Base-by-base conservation (phyloP, 2,329 filamentous ascomycete species). In the Fusarium sterilihyphosum region DNA sequence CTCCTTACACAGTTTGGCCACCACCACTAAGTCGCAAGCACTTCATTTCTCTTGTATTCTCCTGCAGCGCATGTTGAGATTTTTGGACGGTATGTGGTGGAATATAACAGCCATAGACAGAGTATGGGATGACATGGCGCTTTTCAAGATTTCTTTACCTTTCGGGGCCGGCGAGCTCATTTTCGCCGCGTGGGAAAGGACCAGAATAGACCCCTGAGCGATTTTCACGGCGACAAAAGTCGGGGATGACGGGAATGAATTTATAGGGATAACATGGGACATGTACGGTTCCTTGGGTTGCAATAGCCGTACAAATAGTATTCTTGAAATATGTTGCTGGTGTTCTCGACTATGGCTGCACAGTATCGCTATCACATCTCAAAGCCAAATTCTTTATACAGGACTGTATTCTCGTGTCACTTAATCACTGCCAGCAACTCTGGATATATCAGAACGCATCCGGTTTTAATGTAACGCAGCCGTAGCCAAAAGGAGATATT, bases 1-100 rank as follows among this genome's bases (percentile, higher is more conserved):
- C 86, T 96, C 46, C 83, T 95, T 47, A 94, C 93, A 26, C 93
- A 95, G 77, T 89, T 95, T 74, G 93, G 93, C 6, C 93, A 95
- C 80, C 91, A 92, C 78, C 92, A 94, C 79, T 88, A 78, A 65
- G 38, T 49, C n/a, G 43, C 44, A 65, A 47, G 22, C 56, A 50
- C 41, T 44, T 50, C 46, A 58, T 54, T 65, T 33, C 59, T 67
- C 58, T 29, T 41, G 41, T 62, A 57, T 46, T 67, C 50, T 29
- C 49, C n/a, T 66, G 63, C 71, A 65, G 65, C 38, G 62, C 52
- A 63, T 63, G 54, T 53, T 37, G 60, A 46, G 52, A 53, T 65
- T 29, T 62, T 68, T 29, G 52, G 49, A 56, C 41, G 54, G 35
- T 44, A 47, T 41, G 33, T 38, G 20, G 47, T 59, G 71, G 63